Percentiles rank a stretch among this genome's conserved stretches.
Conservation (phyloP, 371 early-diverging fungal species). For the Haplosporangium sp. region DNA sequence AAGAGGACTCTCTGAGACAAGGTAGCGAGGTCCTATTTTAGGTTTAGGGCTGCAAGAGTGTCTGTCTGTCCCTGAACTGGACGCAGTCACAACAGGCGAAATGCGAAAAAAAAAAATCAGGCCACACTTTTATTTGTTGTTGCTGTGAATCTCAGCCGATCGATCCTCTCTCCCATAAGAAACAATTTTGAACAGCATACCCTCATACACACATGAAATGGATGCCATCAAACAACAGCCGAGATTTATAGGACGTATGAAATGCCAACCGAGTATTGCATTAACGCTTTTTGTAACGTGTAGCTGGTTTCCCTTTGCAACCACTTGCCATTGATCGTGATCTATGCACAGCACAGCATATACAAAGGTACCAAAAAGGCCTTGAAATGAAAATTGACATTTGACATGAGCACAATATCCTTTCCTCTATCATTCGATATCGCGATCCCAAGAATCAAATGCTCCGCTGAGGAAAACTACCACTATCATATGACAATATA, state of each 20-base stretch:
- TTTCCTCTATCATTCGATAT: background rate
- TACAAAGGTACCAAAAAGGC: no score
- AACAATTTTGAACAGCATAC: background rate
- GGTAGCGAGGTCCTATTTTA: background rate
- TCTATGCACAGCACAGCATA: no score
- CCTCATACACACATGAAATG: background rate
- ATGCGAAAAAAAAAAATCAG: conserved; percentile 35
- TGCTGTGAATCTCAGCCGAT: conserved; percentile 1
- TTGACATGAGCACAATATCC: conserved; percentile 10
- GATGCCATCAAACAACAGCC: no score
- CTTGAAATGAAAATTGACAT: background rate
- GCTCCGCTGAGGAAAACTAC: background rate
- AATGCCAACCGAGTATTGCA: no score
- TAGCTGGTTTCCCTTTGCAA: no score
- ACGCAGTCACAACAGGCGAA: background rate
- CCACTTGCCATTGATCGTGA: background rate
- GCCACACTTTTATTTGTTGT: conserved; percentile 19
- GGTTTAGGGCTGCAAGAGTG: background rate
- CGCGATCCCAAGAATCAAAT: no score
- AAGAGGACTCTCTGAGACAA: conserved; percentile 1
- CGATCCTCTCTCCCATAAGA: no score
- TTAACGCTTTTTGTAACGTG: no score
- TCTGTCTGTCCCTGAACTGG: conserved; percentile 5
- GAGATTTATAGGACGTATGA: no score
- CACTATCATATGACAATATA: conserved; percentile 8